Evolutionary conservation across 2,329 filamentous ascomycete species (phyloP).

Genomic region (Volutella citrinella): DNA sequence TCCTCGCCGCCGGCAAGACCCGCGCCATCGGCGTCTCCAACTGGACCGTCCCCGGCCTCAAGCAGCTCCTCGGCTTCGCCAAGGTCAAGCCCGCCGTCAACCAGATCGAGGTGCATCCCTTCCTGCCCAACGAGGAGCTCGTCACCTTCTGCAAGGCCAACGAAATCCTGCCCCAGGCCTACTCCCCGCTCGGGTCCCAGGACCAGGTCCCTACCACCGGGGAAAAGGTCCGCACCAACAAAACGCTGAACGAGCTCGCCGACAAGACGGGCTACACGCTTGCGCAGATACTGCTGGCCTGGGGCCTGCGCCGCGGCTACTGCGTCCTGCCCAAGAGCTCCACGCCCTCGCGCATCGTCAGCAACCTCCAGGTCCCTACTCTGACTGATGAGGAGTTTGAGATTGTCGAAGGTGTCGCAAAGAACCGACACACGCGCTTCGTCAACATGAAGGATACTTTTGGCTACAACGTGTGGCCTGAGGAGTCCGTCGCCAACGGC

Average conservation of each 20-base stretch:
- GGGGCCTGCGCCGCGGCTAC: constrained; percentile 65
- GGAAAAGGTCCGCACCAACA: constrained; percentile 31
- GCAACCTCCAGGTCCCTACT: constrained; percentile 22
- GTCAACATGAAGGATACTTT: constrained; percentile 83
- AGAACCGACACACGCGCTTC: constrained; percentile 66
- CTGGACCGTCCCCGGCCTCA: constrained; percentile 43
- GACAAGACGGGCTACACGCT: constrained; percentile 49
- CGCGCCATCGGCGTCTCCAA: constrained; percentile 51
- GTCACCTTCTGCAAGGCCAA: constrained; percentile 51
- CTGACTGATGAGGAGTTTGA: constrained; percentile 54
- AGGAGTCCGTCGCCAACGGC: constrained; percentile 37
- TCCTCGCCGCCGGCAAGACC: constrained; percentile 40
- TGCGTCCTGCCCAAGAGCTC: constrained; percentile 69
- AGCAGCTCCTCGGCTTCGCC: constrained; percentile 28
- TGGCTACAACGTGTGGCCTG: constrained; percentile 68
- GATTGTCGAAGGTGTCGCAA: constrained; percentile 33
- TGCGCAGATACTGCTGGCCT: constrained; percentile 51
- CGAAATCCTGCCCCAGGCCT: constrained; percentile 50
- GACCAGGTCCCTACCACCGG: constrained; percentile 25
- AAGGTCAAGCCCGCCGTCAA: constrained; percentile 47
- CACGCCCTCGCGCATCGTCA: constrained; percentile 58
- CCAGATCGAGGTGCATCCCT: constrained; percentile 48
- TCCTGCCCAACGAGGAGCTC: constrained; percentile 46
- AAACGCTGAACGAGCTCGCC: constrained; percentile 47
- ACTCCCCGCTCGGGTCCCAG: constrained; percentile 62